phyloP scores from a whole-genome alignment of 2,329 filamentous ascomycete species.

The Bipolaris cookei region DNA sequence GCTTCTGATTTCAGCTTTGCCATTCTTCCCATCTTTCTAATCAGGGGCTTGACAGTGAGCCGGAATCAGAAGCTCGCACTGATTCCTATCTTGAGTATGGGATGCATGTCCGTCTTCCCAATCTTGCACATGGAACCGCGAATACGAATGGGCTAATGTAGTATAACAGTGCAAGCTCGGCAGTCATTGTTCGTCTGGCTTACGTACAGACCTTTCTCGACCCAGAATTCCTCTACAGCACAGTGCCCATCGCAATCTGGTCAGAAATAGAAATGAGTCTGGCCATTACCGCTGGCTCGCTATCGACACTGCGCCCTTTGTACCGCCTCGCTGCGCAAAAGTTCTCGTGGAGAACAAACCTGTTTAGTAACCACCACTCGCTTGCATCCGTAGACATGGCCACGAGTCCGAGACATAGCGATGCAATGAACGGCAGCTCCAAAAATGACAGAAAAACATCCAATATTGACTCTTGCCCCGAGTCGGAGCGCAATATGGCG shows the following conservation, averaged over 20 bases:
- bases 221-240: constrained; percentile 21
- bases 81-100: constrained; percentile 16
- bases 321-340: constrained; percentile 7
- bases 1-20: constrained; percentile 21
- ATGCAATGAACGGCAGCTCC: not conserved
- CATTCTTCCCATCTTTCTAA: constrained; percentile 50
- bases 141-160: not conserved
- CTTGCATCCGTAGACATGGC: not conserved
- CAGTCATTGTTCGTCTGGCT: constrained; percentile 20
- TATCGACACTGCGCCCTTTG: constrained; percentile 24
- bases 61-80: constrained; percentile 10
- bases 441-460: not conserved
- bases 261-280: constrained; percentile 24
- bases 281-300: constrained; percentile 23
- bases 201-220: constrained; percentile 20
- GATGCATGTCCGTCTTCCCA: constrained; percentile 9
- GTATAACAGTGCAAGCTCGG: constrained; percentile 13
- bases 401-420: not conserved
- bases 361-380: not conserved
- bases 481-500: not conserved
- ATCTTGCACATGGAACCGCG: no score
- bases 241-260: constrained; percentile 25
- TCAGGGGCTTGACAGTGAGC: constrained; percentile 61
- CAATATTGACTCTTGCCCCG: not conserved
- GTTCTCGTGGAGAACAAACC: not conserved